phyloP scores from a whole-genome alignment of 345 rosid species.

The Aethionema arabicum region DNA sequence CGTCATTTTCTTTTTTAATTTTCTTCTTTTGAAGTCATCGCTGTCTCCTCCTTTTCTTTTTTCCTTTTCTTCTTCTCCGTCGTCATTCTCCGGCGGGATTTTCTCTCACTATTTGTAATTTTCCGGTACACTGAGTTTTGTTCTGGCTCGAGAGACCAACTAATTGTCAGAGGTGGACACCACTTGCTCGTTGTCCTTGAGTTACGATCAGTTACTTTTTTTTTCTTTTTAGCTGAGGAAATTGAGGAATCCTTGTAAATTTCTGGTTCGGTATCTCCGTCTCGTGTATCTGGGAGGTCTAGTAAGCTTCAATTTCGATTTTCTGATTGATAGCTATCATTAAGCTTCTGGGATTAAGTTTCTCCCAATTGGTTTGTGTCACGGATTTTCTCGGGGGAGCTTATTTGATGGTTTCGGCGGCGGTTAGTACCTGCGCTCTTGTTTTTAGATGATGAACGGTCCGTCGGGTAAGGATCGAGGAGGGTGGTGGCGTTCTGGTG shows the following conservation, averaged over 20 bases:
- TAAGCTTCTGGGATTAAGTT: conserved; percentile 9
- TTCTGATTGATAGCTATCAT: background rate
- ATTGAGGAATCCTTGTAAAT: too few species aligned
- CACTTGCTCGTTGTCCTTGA: background rate
- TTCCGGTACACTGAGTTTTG: background rate
- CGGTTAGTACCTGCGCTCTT: conserved; percentile 37
- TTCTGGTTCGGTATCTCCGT: too few species aligned
- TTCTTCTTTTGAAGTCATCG: conserved; percentile 27
- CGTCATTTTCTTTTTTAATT: conserved; percentile 21
- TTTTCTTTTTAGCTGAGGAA: too few species aligned
- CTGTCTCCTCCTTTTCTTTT: conserved; percentile 37
- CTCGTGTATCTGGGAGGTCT: conserved; percentile 16
- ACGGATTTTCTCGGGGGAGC: conserved; percentile 17
- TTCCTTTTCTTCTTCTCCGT: conserved; percentile 26
- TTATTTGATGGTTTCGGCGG: conserved; percentile 40
- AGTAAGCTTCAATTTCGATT: too few species aligned
- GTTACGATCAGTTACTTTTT: conserved; percentile 10
- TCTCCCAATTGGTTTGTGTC: conserved; percentile 6
- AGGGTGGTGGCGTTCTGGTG: conserved; percentile 72
- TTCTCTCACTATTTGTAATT: conserved; percentile 20
- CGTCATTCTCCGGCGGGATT: conserved; percentile 37
- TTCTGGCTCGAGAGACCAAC: background rate
- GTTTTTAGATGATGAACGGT: conserved; percentile 73
- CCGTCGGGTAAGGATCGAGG: conserved; percentile 77
- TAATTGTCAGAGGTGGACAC: background rate